Conservation (phyloP, 2,329 filamentous ascomycete species). For the Penicillium sp. region DNA sequence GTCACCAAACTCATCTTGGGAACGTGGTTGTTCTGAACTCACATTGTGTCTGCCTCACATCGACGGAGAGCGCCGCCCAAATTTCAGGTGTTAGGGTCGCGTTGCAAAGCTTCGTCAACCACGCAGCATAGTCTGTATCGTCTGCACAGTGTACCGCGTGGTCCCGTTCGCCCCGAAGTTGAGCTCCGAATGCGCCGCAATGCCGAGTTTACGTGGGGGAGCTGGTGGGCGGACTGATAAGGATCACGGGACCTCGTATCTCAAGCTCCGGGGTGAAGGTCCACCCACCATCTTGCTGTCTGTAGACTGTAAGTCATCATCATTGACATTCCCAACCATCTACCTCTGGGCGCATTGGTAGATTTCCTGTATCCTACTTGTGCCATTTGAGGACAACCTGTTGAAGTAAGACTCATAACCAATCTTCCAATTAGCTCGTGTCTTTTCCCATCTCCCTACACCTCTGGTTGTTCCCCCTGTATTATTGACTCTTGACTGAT, state of each 20-base stretch:
- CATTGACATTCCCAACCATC: background rate
- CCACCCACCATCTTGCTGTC: conserved; percentile 1
- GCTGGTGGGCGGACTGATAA: conserved; percentile 16
- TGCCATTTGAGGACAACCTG: background rate
- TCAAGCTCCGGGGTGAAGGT: conserved; percentile 2
- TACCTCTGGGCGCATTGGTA: background rate
- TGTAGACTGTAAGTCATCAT: background rate
- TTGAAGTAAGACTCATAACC: background rate
- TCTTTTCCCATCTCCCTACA: background rate
- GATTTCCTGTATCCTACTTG: background rate
- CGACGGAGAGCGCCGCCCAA: background rate
- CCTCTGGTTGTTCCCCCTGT: background rate
- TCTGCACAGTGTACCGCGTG: background rate
- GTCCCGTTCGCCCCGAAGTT: background rate
- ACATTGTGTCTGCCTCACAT: background rate
- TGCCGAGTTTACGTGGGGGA: conserved; percentile 11
- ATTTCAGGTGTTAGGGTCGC: background rate
- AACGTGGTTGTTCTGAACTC: background rate
- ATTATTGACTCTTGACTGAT: background rate
- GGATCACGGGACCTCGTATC: conserved; percentile 25
- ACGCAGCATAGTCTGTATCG: background rate
- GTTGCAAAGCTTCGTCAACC: background rate
- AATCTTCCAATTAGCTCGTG: background rate
- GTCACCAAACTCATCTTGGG: background rate
- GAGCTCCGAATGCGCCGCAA: conserved; percentile 3